phyloP scores from a whole-genome alignment of 805 yeast genomes.

The Brettanomyces anomalus region DNA sequence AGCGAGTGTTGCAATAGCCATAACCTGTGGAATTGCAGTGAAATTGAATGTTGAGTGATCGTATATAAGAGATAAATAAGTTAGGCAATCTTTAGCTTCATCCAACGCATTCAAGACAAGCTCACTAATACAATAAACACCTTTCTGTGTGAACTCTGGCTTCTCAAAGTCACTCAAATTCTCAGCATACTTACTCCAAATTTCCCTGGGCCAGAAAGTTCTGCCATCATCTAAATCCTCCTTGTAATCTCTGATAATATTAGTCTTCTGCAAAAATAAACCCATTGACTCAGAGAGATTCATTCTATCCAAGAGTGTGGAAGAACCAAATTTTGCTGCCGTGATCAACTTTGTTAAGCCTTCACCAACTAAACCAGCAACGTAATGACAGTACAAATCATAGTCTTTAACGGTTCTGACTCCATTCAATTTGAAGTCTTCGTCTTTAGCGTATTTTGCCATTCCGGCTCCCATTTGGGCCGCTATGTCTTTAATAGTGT shows the following conservation, averaged over 20 bases:
- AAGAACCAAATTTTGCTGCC: conserved; percentile 61
- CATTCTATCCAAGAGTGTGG: conserved; percentile 42
- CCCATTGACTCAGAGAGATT: conserved; percentile 82
- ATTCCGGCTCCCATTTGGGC: conserved; percentile 92
- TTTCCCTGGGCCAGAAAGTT: conserved; percentile 92
- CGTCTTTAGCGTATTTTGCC: conserved; percentile 85
- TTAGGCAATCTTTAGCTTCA: conserved; percentile 70
- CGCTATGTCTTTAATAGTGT: conserved; percentile 69
- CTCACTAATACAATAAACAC: conserved; percentile 71
- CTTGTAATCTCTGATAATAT: conserved; percentile 88
- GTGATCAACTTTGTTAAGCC: conserved; percentile 82
- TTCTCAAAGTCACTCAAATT: conserved; percentile 49
- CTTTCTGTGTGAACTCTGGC: conserved; percentile 40
- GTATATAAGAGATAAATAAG: conserved; percentile 62
- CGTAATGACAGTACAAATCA: conserved; percentile 90
- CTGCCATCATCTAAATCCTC: conserved; percentile 91
- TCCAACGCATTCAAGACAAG: conserved; percentile 69
- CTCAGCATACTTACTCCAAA: conserved; percentile 78
- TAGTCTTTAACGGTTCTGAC: conserved; percentile 72
- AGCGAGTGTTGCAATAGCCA: conserved; percentile 95
- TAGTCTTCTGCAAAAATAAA: conserved; percentile 87
- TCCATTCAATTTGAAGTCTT: conserved; percentile 71
- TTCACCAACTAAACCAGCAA: conserved; percentile 96
- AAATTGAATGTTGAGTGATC: conserved; percentile 83
- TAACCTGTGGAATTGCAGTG: conserved; percentile 97